Evolutionary conservation across 495 filamentous ascomycete genomes (phyloP), one percentile per base, ranked within the genome.

Genomic region (Rhizodiscina lignyota): DNA sequence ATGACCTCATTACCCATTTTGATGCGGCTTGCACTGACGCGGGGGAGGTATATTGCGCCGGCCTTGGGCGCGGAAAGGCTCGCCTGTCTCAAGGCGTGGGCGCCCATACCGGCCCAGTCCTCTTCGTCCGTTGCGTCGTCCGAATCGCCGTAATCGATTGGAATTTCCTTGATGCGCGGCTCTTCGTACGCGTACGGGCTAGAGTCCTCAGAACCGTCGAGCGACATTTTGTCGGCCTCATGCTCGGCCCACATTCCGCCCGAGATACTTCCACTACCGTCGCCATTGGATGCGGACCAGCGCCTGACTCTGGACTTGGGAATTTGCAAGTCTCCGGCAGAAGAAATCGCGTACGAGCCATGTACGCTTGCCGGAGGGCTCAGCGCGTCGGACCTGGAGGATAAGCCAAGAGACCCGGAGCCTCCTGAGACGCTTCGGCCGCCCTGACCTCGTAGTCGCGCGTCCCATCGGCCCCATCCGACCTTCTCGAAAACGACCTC

Each of bases 391-490:
- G 30, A 6, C 8, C 11, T 32, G 11, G 30, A 18, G 11, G 30
- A 6, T 8, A 13, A 8, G 8, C 10, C 30, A 6, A 32, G 30
- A 21, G 21, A 24, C 5, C 38, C 42, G 18, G 40, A 41, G 15
- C 40, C 37, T 12, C 42, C 36, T 10, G 31, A 33, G 23, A 23
- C 40, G 21, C 15, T 33, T 16, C 20, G 37, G 52, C 51, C 43
- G 51, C 43, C 35, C 42, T 85, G 73, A 18, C 72, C 81, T 37
- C 73, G 71, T 52, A 68, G 66, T 45, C 70, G 74, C 38, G 87
- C 87, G 55, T 89, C 78, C 89, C 89, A 97, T 31, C 83, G 74
- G 32, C 89, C 89, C 89, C 89, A 97, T 39, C 89, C 89, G 39
- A 93, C 79, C 61, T 97, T 97, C 53, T 91, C 79, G 48, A 94